phyloP scores from a whole-genome alignment of 108 stramenopile species.

The Thalassiosira profunda region DNA sequence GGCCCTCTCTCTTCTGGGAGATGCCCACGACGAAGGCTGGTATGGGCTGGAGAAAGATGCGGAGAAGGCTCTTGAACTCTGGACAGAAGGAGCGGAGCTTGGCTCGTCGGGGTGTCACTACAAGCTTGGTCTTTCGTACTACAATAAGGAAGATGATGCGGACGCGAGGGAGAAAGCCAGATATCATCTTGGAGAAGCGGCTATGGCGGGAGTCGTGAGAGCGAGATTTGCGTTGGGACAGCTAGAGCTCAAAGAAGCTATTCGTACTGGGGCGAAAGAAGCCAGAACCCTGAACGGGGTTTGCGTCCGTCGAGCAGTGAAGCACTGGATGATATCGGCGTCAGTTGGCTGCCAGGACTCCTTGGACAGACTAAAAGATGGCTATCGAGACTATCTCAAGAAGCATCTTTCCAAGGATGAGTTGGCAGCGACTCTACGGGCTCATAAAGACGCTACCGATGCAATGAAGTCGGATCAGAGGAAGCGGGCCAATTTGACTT shows the following conservation, averaged over 20 bases:
- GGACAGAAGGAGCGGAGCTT: not conserved
- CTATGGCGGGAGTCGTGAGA: not conserved
- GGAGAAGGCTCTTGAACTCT: not conserved
- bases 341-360: not conserved
- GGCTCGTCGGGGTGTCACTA: not conserved
- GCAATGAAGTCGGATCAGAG: not conserved
- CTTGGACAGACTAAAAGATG: not conserved
- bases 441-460: not conserved
- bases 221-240: not conserved
- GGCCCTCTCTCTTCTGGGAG: not conserved
- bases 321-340: not conserved
- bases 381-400: not conserved
- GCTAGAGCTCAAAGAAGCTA: not conserved
- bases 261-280: not conserved
- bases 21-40: not conserved
- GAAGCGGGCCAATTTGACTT: too few relatives aligned
- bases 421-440: not conserved
- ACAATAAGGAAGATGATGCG: not conserved
- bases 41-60: not conserved
- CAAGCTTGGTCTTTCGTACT: not conserved
- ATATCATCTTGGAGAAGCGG: not conserved
- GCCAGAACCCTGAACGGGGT: not conserved
- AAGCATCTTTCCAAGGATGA: not conserved
- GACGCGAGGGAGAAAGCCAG: not conserved
- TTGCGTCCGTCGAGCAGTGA: not conserved